These are phyloP conservation scores for Globisporangium spinosum DNA, from an alignment of 352 stramenopile genomes.

Conservation along the genomic window DNA sequence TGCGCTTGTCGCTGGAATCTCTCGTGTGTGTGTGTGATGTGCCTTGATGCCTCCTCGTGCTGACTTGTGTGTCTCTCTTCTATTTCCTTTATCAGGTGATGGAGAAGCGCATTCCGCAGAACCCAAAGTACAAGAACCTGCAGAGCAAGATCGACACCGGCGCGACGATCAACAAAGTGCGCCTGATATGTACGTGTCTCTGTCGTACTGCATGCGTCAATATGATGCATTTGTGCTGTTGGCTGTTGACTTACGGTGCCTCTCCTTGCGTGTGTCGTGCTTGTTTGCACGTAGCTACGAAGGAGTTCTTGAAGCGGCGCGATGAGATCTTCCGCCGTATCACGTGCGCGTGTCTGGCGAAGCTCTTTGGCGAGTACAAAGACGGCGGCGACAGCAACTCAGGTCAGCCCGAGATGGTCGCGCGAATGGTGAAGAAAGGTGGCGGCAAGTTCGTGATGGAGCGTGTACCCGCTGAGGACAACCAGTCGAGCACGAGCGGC, in stretches of 20 bases:
- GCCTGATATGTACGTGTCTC: conserved; percentile 58
- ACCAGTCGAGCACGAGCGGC: conserved; percentile 26
- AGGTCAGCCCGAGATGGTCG: conserved; percentile 63
- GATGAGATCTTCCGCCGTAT: conserved; percentile 80
- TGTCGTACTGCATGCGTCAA: not conserved
- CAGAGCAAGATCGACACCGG: conserved; percentile 78
- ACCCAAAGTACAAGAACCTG: conserved; percentile 73
- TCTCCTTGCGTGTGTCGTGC: not conserved
- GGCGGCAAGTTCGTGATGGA: conserved; percentile 72
- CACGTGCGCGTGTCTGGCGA: conserved; percentile 55
- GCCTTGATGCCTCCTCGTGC: not conserved
- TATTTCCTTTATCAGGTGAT: conserved; percentile 37
- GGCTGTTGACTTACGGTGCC: not conserved
- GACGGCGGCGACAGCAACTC: conserved; percentile 23
- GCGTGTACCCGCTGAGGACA: conserved; percentile 45
- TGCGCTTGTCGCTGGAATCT: not conserved
- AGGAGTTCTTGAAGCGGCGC: conserved; percentile 78
- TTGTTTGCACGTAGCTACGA: conserved; percentile 36
- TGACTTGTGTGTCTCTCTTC: not conserved
- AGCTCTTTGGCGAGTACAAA: conserved; percentile 78
- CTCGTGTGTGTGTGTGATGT: not conserved
- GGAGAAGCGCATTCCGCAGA: conserved; percentile 77
- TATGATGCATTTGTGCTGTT: not conserved
- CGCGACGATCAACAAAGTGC: conserved; percentile 73
- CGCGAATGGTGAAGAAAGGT: conserved; percentile 63